These are phyloP conservation scores for Phanerochaete carnosa DNA, from an alignment of 768 basidiomycete species.

Conservation along the genomic window DNA sequence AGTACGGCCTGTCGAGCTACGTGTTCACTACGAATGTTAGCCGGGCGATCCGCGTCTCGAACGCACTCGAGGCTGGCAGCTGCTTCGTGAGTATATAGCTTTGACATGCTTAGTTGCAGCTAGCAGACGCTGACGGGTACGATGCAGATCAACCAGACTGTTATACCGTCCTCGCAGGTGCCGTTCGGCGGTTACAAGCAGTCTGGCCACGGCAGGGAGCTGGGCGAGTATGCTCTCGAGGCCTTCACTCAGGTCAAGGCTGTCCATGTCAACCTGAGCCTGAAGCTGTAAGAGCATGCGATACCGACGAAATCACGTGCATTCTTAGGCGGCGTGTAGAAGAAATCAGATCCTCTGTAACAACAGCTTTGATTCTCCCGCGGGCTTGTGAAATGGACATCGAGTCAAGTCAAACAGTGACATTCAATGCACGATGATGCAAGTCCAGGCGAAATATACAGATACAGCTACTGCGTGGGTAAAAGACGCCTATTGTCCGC, in stretches of 20 bases:
- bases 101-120: neutral
- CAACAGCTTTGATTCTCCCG: no score
- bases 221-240: constrained; percentile 9
- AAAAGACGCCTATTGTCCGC: no score
- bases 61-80: constrained; percentile 41
- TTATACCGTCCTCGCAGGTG: neutral
- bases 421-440: no score
- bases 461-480: no score
- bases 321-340: no score
- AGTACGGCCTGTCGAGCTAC: constrained; percentile 46
- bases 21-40: constrained; percentile 45
- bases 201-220: constrained; percentile 7
- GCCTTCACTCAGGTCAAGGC: neutral
- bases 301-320: no score
- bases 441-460: no score
- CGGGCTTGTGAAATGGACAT: no score
- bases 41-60: constrained; percentile 37
- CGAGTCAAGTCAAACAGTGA: no score
- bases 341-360: no score
- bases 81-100: constrained; percentile 25
- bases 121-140: neutral
- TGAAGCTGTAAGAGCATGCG: no score
- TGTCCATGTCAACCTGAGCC: no score
- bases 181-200: constrained; percentile 10
- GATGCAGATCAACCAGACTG: constrained; percentile 2